Evolutionary conservation across 352 stramenopile genomes (phyloP).

Genomic region (Pythium myriotylum): DNA sequence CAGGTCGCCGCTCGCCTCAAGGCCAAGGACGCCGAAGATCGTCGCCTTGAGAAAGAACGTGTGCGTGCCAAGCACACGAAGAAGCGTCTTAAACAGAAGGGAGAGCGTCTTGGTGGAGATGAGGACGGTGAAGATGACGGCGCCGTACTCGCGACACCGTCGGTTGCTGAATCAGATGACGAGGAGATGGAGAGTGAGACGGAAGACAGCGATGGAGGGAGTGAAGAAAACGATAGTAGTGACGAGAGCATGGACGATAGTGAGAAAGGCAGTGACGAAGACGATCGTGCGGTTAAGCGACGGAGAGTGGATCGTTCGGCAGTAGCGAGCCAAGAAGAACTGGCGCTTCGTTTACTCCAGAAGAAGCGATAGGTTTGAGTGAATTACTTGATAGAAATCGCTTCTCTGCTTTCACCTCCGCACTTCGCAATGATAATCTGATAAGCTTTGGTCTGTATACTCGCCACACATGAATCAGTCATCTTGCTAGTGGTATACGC

Average conservation of each 20-base stretch:
- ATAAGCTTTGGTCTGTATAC: no score
- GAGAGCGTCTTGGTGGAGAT: constrained; percentile 39
- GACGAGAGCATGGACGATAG: constrained; percentile 29
- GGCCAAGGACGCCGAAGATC: constrained; percentile 81
- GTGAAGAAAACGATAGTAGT: constrained; percentile 26
- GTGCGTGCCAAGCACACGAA: constrained; percentile 90
- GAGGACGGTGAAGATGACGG: constrained; percentile 39
- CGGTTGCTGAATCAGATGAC: constrained; percentile 29
- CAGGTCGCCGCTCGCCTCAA: constrained; percentile 70
- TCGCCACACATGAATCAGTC: no score
- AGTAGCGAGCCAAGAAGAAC: constrained; percentile 76
- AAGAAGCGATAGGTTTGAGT: constrained; percentile 30
- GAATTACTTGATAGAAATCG: no score
- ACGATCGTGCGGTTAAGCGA: constrained; percentile 24
- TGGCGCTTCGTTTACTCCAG: constrained; percentile 80
- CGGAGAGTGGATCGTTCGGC: constrained; percentile 49
- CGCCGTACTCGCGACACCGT: constrained; percentile 27
- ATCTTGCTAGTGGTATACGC: no score
- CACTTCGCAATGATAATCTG: no score
- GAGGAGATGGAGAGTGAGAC: constrained; percentile 39
- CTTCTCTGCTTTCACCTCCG: no score
- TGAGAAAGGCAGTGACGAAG: constrained; percentile 25
- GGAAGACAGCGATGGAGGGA: constrained; percentile 24
- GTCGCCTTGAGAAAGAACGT: constrained; percentile 82
- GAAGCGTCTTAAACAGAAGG: constrained; percentile 85